Evolutionary conservation across 2,329 filamentous ascomycete genomes (phyloP), one percentile per base, ranked within the genome.

Genomic region (Arachnopeziza araneosa): DNA sequence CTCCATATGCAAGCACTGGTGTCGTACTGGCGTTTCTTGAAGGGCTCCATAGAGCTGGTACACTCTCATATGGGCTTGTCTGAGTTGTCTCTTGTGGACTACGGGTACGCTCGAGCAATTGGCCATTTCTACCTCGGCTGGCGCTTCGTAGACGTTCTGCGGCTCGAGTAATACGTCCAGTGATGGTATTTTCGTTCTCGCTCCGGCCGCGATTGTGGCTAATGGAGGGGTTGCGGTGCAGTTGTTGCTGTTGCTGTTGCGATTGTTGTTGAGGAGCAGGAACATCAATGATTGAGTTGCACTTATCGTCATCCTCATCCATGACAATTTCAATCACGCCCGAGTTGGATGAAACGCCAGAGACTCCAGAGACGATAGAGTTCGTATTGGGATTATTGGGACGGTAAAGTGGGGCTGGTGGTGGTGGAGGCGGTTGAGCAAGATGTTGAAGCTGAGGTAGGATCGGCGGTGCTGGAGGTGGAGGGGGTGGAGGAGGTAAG

Each of bases 321-420:
- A 85, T 85, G 55, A 88, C 83, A 62, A 88, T 85, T 70, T 88
- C 84, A 64, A 88, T 86, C 68, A 84, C 80, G 4, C 81, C 83
- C 0, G 82, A 80, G 8, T 77, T 78, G 71, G 63, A 79, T 77
- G 52, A 79, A 69, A 70, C 67, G 36, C 75, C 72, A 51, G 75
- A 69, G 69, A 70, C 67, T 32, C 75, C 72, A 51, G 75, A 69
- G 52, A 75, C 68, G 14, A 71, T 68, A 2, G 71, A 72, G 44
- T 71, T 68, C 4, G 70, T 72, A 54, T 72, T 72, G 1, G 64
- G 54, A 12, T 65, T 61, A n/a, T 66, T 64, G 14, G 63, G 64
- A 56, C 78, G 74, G 0, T 81, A 81, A 3, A 86, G 72, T 0
- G 84, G 84, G 0, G 83, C 80, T 0, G 84, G 84, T 0, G 85